Evolutionary conservation across 495 filamentous ascomycete genomes (phyloP).

Genomic region (Niebla homalea): DNA sequence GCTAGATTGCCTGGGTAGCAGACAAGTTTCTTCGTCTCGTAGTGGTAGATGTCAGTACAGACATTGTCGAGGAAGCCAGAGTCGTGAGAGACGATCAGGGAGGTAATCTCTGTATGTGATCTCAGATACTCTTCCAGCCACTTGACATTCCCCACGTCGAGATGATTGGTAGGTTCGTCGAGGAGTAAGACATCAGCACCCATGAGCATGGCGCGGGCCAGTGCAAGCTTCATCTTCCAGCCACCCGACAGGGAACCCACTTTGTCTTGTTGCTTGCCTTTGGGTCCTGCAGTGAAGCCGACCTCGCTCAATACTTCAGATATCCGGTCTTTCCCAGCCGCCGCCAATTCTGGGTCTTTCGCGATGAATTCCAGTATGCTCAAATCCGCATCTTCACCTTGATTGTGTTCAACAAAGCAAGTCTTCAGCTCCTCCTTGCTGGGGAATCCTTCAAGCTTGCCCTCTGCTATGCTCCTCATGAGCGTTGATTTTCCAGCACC

Average conservation of each 20-base stretch:
- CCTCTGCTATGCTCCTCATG: constrained; percentile 89
- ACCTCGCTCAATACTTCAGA: constrained; percentile 74
- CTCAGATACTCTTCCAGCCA: constrained; percentile 96
- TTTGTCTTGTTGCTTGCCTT: constrained; percentile 72
- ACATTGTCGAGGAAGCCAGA: constrained; percentile 93
- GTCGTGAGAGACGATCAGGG: constrained; percentile 96
- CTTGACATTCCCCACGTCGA: constrained; percentile 90
- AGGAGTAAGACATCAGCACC: constrained; percentile 89
- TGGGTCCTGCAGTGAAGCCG: constrained; percentile 80
- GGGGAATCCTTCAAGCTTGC: constrained; percentile 95
- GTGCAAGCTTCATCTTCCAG: constrained; percentile 99
- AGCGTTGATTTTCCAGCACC: constrained; percentile 96
- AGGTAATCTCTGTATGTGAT: constrained; percentile 90
- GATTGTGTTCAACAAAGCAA: constrained; percentile 98
- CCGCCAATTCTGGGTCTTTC: constrained; percentile 68
- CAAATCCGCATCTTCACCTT: constrained; percentile 90
- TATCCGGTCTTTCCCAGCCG: constrained; percentile 67
- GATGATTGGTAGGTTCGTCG: constrained; percentile 97
- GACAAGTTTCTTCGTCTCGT: constrained; percentile 92
- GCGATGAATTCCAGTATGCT: constrained; percentile 84
- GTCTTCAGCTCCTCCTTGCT: constrained; percentile 79
- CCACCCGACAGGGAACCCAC: constrained; percentile 96
- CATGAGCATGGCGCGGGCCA: constrained; percentile 93
- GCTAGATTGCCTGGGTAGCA: constrained; percentile 92
- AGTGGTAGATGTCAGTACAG: constrained; percentile 98